Percentiles rank a stretch among this genome's conserved stretches.
phyloP scores from a whole-genome alignment of 148 eudicot species.

The Heliosperma pusillum region DNA sequence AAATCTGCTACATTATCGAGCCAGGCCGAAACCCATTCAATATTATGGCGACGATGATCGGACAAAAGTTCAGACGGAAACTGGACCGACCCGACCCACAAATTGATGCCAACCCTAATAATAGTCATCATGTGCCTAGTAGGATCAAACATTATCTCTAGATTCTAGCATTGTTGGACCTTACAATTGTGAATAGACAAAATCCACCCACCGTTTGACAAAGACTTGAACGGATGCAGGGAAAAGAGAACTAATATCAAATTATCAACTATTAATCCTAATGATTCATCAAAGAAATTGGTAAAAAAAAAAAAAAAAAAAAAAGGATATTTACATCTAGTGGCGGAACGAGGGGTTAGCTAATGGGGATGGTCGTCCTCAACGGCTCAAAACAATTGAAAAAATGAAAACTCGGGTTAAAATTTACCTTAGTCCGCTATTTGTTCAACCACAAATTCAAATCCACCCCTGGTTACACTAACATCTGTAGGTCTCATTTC shows the following conservation, averaged over 20 bases:
- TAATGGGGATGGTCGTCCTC: too few species aligned
- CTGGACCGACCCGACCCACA: conserved; percentile 5
- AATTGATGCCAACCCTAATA: conserved; percentile 1
- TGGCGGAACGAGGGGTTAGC: too few species aligned
- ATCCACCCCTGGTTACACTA: too few species aligned
- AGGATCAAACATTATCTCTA: conserved; percentile 4
- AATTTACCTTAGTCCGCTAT: too few species aligned
- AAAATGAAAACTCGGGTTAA: too few species aligned
- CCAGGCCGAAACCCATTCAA: not conserved
- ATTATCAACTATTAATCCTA: not conserved
- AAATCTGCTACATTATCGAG: not conserved
- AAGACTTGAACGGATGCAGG: conserved; percentile 1
- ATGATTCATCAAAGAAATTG: not conserved
- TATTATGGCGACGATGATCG: not conserved
- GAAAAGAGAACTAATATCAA: not conserved
- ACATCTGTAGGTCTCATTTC: too few species aligned
- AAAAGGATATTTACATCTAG: too few species aligned
- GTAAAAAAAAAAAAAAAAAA: too few species aligned
- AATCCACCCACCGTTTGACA: not conserved
- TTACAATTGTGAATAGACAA: conserved; percentile 1
- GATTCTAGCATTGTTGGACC: conserved; percentile 4
- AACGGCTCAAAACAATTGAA: too few species aligned
- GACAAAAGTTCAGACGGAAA: not conserved
- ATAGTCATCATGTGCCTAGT: conserved; percentile 1
- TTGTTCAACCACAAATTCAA: too few species aligned